Evolutionary conservation across 805 yeast genomes (phyloP).

Genomic region (Ogataea pignaliae): DNA sequence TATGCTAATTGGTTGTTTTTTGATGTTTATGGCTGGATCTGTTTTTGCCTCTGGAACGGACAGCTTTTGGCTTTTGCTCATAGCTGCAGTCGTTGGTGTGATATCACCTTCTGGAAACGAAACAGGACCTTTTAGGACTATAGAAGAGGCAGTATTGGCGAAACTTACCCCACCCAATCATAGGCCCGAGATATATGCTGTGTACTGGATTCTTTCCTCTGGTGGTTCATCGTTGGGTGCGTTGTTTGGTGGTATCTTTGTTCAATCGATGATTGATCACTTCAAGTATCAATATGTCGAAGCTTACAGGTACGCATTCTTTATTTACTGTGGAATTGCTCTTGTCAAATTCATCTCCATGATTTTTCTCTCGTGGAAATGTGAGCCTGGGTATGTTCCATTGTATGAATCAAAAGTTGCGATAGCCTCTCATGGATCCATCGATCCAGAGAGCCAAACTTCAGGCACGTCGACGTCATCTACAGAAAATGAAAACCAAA

Average conservation of each 20-base stretch:
- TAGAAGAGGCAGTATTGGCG: constrained; percentile 80
- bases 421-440: constrained; percentile 1
- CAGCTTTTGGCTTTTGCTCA: constrained; percentile 49
- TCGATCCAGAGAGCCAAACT: neutral
- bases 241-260: constrained; percentile 53
- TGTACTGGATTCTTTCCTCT: constrained; percentile 65
- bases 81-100: constrained; percentile 79
- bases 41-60: constrained; percentile 52
- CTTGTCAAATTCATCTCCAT: constrained; percentile 45
- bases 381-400: constrained; percentile 40
- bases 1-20: constrained; percentile 54
- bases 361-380: constrained; percentile 44
- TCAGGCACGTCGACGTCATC: neutral
- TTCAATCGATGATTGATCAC: constrained; percentile 38
- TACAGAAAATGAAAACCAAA: neutral
- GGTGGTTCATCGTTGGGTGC: constrained; percentile 75
- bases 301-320: constrained; percentile 56
- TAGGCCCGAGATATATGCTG: constrained; percentile 71
- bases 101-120: constrained; percentile 88
- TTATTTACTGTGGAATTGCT: constrained; percentile 52
- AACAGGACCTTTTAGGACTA: constrained; percentile 84
- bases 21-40: constrained; percentile 67
- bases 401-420: constrained; percentile 11
- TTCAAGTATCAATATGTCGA: constrained; percentile 32
- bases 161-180: constrained; percentile 63